Percentiles rank a stretch among this genome's conserved stretches.
Conservation (phyloP, 352 stramenopile species). For the Phytophthora idaei region DNA sequence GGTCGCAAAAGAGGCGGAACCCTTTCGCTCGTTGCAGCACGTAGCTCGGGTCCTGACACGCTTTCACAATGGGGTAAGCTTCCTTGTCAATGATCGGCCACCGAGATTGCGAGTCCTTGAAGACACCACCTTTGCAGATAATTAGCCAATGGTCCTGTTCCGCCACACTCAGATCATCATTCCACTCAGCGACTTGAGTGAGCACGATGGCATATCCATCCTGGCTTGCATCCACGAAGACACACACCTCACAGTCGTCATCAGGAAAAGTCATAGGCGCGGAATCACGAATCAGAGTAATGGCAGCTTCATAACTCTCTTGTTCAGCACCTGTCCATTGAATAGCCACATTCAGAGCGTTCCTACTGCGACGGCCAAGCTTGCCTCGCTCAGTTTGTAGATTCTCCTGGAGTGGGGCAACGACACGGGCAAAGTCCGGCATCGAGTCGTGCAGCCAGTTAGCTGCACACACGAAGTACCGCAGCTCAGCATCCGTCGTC, state of each 20-base stretch:
- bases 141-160: background rate
- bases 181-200: background rate
- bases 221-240: background rate
- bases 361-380: background rate
- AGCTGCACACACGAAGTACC: background rate
- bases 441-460: background rate
- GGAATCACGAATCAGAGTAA: background rate
- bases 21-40: background rate
- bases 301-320: background rate
- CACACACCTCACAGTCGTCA: constrained; percentile 1
- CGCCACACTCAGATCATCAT: no score
- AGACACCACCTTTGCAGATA: background rate
- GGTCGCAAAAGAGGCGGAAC: background rate
- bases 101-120: background rate
- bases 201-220: background rate
- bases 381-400: background rate
- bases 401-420: background rate
- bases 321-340: background rate
- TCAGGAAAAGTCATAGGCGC: background rate
- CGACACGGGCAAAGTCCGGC: background rate
- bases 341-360: background rate
- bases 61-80: background rate
- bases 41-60: background rate
- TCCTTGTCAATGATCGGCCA: constrained; percentile 1
- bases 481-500: no score